Percentiles rank a stretch among this genome's conserved stretches.
phyloP scores from a whole-genome alignment of 2,329 filamentous ascomycete species.

The Dryadomyces quercus-mongolicae region DNA sequence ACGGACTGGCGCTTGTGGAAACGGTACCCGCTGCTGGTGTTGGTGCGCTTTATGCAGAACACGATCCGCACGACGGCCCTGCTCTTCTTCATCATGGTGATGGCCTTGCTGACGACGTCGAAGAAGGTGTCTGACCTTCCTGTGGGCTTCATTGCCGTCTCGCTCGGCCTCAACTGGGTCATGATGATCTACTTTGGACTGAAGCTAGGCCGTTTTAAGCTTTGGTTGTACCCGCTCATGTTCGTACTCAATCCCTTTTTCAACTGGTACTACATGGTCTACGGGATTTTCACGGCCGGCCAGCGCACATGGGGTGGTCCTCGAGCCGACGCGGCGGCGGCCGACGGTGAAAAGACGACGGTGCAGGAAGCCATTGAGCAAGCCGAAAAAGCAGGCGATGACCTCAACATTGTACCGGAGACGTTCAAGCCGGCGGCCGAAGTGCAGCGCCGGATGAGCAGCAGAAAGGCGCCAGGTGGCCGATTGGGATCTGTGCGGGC shows the following conservation, averaged over 20 bases:
- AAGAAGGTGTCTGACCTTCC: constrained; percentile 69
- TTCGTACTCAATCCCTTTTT: constrained; percentile 92
- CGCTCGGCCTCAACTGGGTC: constrained; percentile 82
- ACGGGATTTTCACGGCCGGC: constrained; percentile 88
- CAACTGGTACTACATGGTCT: constrained; percentile 98
- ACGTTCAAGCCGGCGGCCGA: constrained; percentile 57
- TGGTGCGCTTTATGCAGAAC: constrained; percentile 90
- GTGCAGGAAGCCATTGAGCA: constrained; percentile 74
- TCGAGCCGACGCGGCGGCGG: constrained; percentile 73
- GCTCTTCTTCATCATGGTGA: constrained; percentile 85
- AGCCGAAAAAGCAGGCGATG: constrained; percentile 68
- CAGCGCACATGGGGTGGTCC: constrained; percentile 94
- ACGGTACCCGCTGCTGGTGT: constrained; percentile 73
- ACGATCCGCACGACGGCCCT: constrained; percentile 90
- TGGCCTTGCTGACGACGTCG: constrained; percentile 75
- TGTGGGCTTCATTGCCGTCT: constrained; percentile 86
- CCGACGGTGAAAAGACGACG: constrained; percentile 59
- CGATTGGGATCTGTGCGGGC: constrained; percentile 9
- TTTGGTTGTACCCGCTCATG: constrained; percentile 92
- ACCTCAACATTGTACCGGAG: constrained; percentile 80
- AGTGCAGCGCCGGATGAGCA: constrained; percentile 19
- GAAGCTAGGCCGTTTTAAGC: constrained; percentile 79
- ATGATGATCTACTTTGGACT: constrained; percentile 94
- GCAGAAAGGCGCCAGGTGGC: constrained; percentile 5
- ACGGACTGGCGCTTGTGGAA: constrained; percentile 88